Evolutionary conservation across 2,329 filamentous ascomycete species (phyloP), one percentile per base, ranked within the genome.

Genomic region (Colletotrichum nymphaeae): DNA sequence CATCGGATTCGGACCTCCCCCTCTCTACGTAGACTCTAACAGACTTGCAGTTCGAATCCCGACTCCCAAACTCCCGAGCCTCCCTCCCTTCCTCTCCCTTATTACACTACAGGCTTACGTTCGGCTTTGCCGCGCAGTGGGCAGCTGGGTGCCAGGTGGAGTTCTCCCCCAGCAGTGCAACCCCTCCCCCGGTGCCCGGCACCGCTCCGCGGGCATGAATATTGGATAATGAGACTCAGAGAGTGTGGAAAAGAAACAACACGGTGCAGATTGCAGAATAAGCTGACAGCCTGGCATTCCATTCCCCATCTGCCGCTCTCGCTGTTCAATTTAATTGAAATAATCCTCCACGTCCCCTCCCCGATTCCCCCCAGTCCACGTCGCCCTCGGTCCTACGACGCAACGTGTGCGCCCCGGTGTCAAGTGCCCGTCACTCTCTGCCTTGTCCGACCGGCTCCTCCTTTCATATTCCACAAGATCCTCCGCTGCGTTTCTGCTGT

Each of bases 51-150:
- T 42, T 42, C 42, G 19, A n/a, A 7, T 22, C 19, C 19, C 19
- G 19, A 49, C 16, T 22, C 19, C 19, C 42, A 49, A 9, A 19
- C 42, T 49, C 42, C 42, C 42, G 42, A n/a, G 42, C 42, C 22
- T 55, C 42, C 30, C 49, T 35, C 42, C 42, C 42, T 32, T 42
- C 30, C 24, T 49, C 22, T 28, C 24, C 42, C 76, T 77, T 57
- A 42, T 19, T 19, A 19, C 37, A 42, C 3, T 42, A 42, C 37
- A 42, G 37, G 6, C 74, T 78, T 66, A 22, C 58, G 66, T 58
- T 69, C 73, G 62, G 58, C 53, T 63, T 63, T 67, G 73, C 84
- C 78, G 76, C 82, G 78, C 84, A 73, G 80, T 82, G 66, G 78
- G 80, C 78, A 70, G 79, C 72, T 76, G 83, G 75, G 56, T 42